Conservation (phyloP, 208 protist species). For the Leishmania lainsoni region DNA sequence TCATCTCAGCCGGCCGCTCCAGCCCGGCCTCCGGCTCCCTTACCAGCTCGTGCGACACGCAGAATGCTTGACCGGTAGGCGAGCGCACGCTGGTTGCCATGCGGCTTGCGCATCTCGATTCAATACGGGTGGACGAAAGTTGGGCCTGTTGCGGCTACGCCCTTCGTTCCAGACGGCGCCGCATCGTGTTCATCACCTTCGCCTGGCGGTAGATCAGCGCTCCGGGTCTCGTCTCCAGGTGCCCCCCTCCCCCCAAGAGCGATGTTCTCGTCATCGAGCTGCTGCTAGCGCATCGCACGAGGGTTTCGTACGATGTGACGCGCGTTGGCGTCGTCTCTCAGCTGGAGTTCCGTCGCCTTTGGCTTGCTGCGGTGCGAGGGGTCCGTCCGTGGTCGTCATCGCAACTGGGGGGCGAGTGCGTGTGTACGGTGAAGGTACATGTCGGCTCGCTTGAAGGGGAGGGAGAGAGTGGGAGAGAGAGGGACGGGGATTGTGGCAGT, state of each 20-base stretch:
- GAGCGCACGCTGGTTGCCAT: constrained; percentile 37
- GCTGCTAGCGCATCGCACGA: constrained; percentile 31
- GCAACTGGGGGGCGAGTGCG: not conserved
- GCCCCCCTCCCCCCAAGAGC: constrained; percentile 6
- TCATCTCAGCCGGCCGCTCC: constrained; percentile 51
- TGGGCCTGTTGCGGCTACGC: constrained; percentile 50
- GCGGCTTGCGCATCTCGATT: constrained; percentile 43
- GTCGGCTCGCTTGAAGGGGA: not conserved
- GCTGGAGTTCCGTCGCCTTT: constrained; percentile 45
- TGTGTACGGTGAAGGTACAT: not conserved
- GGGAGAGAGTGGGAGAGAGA: not conserved
- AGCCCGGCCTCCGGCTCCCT: constrained; percentile 49
- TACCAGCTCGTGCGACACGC: constrained; percentile 49
- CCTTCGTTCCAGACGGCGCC: constrained; percentile 41
- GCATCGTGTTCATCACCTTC: constrained; percentile 42
- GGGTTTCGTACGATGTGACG: constrained; percentile 33
- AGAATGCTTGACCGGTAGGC: constrained; percentile 53
- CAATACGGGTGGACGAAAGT: constrained; percentile 54
- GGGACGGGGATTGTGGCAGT: not conserved
- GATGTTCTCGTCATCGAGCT: constrained; percentile 28
- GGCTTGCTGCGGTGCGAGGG: constrained; percentile 31
- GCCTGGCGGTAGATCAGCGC: constrained; percentile 45
- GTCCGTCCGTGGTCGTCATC: constrained; percentile 11
- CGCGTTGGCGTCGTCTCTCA: constrained; percentile 49
- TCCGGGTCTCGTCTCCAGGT: constrained; percentile 31